These are phyloP conservation scores for Diaporthe velutina DNA, from an alignment of 2,329 filamentous ascomycete species.

Conservation along the genomic window DNA sequence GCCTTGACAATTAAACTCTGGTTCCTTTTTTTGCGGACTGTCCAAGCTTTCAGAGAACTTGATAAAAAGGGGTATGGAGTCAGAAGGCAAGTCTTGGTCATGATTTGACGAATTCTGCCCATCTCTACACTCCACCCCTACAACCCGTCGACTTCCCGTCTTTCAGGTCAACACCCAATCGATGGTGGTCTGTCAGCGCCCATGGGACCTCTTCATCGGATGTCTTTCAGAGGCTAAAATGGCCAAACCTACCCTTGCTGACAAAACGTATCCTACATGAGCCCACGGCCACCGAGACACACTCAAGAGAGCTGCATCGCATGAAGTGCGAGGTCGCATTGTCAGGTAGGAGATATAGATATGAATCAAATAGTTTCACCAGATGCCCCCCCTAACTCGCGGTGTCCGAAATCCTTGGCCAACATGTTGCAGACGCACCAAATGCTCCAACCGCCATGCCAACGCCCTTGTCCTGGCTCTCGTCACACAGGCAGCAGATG, in stretches of 20 bases:
- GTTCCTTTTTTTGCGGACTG: not conserved
- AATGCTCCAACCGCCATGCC: not conserved
- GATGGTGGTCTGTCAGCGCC: not conserved
- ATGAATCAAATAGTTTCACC: not conserved
- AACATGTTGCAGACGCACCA: too few species aligned
- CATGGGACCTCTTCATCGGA: accelerated
- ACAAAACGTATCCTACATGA: not conserved
- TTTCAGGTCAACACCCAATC: not conserved
- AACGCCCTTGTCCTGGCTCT: not conserved
- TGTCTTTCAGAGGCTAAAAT: not conserved
- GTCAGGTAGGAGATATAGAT: not conserved
- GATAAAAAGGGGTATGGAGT: not conserved
- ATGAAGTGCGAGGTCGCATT: not conserved
- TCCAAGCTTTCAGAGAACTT: too few species aligned
- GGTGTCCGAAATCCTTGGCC: not conserved
- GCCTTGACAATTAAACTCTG: not conserved
- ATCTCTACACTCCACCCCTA: not conserved
- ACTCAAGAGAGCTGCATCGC: not conserved
- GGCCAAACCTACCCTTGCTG: not conserved
- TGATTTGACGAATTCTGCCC: not conserved
- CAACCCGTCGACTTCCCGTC: not conserved
- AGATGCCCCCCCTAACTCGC: not conserved
- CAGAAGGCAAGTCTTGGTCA: not conserved
- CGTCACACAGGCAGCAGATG: not conserved
- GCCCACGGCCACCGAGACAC: not conserved